A percentile compares a stretch with the other conserved stretches of the same genome.
Conservation (phyloP, 2,329 filamentous ascomycete genomes). For the Grosmannia clavigera region DNA sequence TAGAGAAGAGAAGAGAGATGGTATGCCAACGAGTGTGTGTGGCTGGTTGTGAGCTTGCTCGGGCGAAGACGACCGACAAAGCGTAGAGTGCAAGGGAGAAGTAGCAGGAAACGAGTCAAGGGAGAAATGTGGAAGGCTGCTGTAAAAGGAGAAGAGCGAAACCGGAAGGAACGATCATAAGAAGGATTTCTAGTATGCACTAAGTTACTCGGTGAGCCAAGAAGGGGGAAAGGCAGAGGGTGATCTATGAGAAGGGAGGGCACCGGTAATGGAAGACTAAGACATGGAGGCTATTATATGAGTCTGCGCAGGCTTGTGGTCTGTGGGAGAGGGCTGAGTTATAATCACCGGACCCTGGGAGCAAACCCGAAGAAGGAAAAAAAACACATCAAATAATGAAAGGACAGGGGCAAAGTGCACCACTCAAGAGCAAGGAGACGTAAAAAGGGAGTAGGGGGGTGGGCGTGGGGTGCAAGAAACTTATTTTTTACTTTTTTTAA, state of each 20-base stretch:
- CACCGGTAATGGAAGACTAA: neutral
- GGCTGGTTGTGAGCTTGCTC: no score
- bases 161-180: neutral
- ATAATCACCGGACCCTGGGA: conserved; percentile 11
- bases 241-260: neutral
- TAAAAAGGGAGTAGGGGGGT: neutral
- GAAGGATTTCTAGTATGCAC: neutral
- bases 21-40: no score
- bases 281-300: conserved; percentile 6
- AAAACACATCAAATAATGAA: neutral
- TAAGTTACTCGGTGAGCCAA: neutral
- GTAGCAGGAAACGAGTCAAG: neutral
- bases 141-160: neutral
- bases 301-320: neutral
- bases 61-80: no score
- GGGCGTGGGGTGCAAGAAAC: no score
- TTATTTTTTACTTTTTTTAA: neutral
- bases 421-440: neutral
- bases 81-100: no score
- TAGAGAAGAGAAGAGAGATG: neutral
- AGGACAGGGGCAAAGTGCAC: neutral
- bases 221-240: neutral
- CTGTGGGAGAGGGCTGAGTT: conserved; percentile 10
- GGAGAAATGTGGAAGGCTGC: neutral
- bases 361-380: conserved; percentile 3